Evolutionary conservation across 768 basidiomycete species (phyloP), one percentile per base, ranked within the genome.

Genomic region (Boletus pseudo-olivaceus): DNA sequence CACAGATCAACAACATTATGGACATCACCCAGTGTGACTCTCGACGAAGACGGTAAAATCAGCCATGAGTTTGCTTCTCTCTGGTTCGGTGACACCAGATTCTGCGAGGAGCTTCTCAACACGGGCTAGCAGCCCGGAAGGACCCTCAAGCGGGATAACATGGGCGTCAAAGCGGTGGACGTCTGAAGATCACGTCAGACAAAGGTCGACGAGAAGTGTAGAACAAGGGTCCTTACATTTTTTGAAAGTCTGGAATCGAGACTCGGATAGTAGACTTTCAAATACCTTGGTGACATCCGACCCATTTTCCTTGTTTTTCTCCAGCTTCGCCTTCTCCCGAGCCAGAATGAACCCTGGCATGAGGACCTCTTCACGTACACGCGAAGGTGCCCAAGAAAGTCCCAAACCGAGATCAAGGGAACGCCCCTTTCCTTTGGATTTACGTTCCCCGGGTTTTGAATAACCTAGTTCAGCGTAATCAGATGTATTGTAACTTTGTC

Each of bases 81-180:
- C 82, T 55, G 71, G 78, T 48, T 80, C 77, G 39, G 74, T 71
- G 48, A 87, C 67, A 54, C 72, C 70, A 6, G 83, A 73, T 41
- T 73, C 72, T 46, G 73, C 73, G 49, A 91, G 75, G 35, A 91
- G 74, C 42, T 77, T 75, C 61, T 83, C 81, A 7, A 88, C 83
- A 40, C 79, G 81, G 27, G 76, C 64, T n/a, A 89, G 74, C 39
- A 91, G 82, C 20, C 89, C 89, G 32, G 73, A 76, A 11, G 87
- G 81, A 15, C 88, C 88, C 54, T 90, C 86, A 47, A 90, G 82
- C 4, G 87, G 84, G 44, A 91, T 90, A 40, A 81, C 75, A 56
- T 85, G 81, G 19, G 83, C 84, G 66, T 90, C 88, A 62, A 86
- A 90, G 55, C 82, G 82, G 65, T 83, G 82, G 15, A 90, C 84